Evolutionary conservation across 164 flowering plant species (phyloP).

Genomic region (Macadamia integrifolia): DNA sequence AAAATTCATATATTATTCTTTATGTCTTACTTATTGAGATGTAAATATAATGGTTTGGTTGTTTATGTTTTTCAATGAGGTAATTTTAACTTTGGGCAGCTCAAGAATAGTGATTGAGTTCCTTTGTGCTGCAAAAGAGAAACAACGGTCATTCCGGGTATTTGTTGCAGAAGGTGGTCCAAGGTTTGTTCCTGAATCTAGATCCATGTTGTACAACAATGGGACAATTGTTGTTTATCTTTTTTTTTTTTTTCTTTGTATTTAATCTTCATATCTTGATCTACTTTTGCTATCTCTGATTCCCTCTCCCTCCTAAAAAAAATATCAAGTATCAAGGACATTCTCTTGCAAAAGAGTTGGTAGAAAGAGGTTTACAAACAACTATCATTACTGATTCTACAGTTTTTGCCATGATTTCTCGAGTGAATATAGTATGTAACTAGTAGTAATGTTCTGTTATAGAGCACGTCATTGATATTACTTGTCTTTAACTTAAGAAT

Average conservation of each 20-base stretch:
- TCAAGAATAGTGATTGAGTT: slow-evolving; percentile 92
- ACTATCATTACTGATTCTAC: slow-evolving; percentile 97
- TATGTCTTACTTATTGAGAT: background rate
- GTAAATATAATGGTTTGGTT: background rate
- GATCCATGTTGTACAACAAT: slow-evolving; percentile 2
- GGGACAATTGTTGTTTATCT: background rate
- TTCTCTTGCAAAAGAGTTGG: slow-evolving; percentile 90
- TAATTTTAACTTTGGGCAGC: slow-evolving; percentile 92
- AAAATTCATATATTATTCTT: background rate
- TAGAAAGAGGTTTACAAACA: slow-evolving; percentile 78
- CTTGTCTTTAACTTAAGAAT: slow-evolving; percentile 10
- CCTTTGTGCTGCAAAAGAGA: slow-evolving; percentile 97
- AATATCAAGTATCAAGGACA: slow-evolving; percentile 84
- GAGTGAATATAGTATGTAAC: slow-evolving; percentile 84
- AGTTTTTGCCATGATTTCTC: slow-evolving; percentile 98
- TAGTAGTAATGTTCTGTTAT: background rate
- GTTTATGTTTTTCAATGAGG: slow-evolving; percentile 60
- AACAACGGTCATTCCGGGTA: slow-evolving; percentile 87
- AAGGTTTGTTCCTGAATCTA: slow-evolving; percentile 43
- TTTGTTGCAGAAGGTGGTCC: slow-evolving; percentile 99
- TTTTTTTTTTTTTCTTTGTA: background rate
- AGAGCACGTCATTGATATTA: background rate
- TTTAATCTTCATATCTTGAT: background rate
- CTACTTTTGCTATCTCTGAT: slow-evolving; percentile 1
- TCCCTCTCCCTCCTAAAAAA: too few species aligned